Percentiles rank a stretch among this genome's conserved stretches.
Conservation (phyloP, 2,329 filamentous ascomycete species). For the Fusarium mundagurra region DNA sequence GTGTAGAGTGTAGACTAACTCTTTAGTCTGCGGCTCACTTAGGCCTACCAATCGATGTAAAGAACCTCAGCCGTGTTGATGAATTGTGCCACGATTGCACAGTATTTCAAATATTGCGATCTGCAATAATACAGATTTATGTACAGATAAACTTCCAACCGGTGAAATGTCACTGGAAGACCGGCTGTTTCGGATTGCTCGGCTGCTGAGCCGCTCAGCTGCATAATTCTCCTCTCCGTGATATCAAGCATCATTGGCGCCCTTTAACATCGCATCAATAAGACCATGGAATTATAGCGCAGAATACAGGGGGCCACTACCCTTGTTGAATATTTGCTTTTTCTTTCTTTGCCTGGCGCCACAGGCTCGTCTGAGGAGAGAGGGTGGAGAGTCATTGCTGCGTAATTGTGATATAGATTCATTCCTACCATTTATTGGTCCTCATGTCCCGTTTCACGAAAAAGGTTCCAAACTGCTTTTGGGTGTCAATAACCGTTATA, state of each 20-base stretch:
- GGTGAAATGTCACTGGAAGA: background rate
- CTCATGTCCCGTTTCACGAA: background rate
- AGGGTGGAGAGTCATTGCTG: background rate
- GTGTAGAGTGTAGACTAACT: background rate
- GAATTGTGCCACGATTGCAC: background rate
- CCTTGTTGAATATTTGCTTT: background rate
- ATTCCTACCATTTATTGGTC: background rate
- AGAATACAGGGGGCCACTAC: background rate
- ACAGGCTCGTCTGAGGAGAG: background rate
- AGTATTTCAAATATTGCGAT: background rate
- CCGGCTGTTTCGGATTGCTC: background rate
- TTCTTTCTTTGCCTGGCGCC: background rate
- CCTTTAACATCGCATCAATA: background rate
- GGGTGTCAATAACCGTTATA: constrained; percentile 10
- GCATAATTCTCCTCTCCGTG: background rate
- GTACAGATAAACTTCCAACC: background rate
- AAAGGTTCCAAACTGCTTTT: constrained; percentile 4
- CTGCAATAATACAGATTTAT: background rate
- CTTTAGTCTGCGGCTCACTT: background rate
- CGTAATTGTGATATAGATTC: background rate
- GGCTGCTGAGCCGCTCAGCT: background rate
- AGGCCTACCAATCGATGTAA: background rate
- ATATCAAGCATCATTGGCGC: background rate
- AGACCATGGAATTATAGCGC: background rate
- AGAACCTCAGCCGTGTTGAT: background rate